These are phyloP conservation scores for Ceriops tagal DNA, from an alignment of 345 rosid genomes.

Conservation along the genomic window DNA sequence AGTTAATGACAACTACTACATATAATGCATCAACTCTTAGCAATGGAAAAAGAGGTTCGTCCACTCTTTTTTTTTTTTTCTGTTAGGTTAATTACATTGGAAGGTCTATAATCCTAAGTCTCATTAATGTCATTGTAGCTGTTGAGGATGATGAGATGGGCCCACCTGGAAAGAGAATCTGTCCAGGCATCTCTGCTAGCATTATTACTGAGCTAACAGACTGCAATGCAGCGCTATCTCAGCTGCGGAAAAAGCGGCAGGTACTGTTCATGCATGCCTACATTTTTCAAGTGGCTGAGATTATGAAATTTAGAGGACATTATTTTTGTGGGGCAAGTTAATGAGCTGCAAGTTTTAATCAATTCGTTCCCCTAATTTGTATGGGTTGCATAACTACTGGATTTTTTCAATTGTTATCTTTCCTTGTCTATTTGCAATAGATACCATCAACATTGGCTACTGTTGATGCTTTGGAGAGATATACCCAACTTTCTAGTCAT, in stretches of 20 bases:
- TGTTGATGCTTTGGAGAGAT: conserved; percentile 66
- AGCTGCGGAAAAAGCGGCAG: conserved; percentile 74
- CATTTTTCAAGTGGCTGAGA: neutral
- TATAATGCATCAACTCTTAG: conserved; percentile 48
- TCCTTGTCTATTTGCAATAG: conserved; percentile 28
- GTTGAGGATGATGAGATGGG: conserved; percentile 26
- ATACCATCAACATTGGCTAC: conserved; percentile 70
- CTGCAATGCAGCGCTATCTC: conserved; percentile 85
- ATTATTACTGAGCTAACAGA: conserved; percentile 73
- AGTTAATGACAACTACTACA: conserved; percentile 30
- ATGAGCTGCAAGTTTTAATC: neutral
- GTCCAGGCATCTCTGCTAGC: conserved; percentile 66
- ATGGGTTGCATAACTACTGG: neutral
- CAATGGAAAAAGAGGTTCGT: conserved; percentile 83
- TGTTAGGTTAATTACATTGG: neutral
- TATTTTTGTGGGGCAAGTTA: neutral
- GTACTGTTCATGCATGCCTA: neutral
- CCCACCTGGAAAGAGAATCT: conserved; percentile 31
- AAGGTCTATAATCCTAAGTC: conserved; percentile 6
- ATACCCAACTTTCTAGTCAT: conserved; percentile 90
- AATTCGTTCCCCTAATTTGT: neutral
- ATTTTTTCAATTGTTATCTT: neutral
- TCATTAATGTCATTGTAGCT: conserved; percentile 14
- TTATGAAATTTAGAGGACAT: neutral
- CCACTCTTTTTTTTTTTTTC: conserved; percentile 16